Evolutionary conservation across 768 basidiomycete genomes (phyloP), one percentile per base, ranked within the genome.

Genomic region (Rhodotorula graminis): DNA sequence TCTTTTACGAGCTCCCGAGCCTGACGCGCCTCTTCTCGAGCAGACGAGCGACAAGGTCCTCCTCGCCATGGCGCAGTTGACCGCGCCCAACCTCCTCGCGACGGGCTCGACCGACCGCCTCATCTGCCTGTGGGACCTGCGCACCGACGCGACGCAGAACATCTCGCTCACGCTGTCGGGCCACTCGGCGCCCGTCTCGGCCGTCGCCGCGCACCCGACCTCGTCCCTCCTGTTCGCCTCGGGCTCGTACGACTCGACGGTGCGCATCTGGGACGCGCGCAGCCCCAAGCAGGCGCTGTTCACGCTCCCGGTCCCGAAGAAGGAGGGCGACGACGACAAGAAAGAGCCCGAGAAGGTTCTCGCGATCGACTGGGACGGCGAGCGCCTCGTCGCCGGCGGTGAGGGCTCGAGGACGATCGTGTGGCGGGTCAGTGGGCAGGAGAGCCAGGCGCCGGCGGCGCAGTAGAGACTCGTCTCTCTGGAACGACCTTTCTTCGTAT

Each of bases 261-360:
- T 83, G 59, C 80, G 82, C 57, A 81, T 84, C 61, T 84, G 82
- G 82, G 84, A 84, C 74, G 77, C 82, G n/a, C 77, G 84, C 49
- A 81, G 80, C 27, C 82, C 82, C 42, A 83, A 83, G 68, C 79
- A 82, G 65, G 80, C 81, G 6, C 69, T 84, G 42, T 83, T 83
- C 71, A 79, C 79, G 33, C 78, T 84, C 31, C 77, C 78, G 27
- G 76, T 82, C 64, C 77, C 78, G 49, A 53, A 70, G 57, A 75
- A 73, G 76, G 67, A 75, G 75, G 67, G 77, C 70, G 57, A 78
- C 31, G 80, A 78, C 9, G 65, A 78, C 60, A 79, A 81, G 68
- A 81, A 81, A 66, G 80, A 79, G 18, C 70, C 80, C 69, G 82
- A 82, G 72, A 82, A 82, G 72, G 70, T 83, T 12, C 77, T 83